These are phyloP conservation scores for Cardamine resedifolia DNA, from an alignment of 345 rosid genomes.

Conservation along the genomic window DNA sequence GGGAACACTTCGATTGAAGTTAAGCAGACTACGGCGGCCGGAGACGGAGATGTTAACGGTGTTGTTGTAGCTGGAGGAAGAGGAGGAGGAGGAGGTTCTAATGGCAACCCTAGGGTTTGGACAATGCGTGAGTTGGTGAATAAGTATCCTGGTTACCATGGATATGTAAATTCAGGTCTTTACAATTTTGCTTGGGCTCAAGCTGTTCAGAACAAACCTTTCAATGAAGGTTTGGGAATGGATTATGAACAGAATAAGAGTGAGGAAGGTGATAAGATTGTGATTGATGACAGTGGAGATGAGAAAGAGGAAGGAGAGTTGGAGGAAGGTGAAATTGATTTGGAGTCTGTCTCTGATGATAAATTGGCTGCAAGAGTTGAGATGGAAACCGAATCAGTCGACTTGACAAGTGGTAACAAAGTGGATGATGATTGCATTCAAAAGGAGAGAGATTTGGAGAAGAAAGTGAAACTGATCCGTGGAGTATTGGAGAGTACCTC, in stretches of 20 bases:
- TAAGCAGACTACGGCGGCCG: conserved; percentile 11
- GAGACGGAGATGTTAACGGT: conserved; percentile 18
- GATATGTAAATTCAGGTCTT: conserved; percentile 57
- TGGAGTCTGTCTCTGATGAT: conserved; percentile 48
- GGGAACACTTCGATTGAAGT: conserved; percentile 34
- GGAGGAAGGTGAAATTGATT: conserved; percentile 98
- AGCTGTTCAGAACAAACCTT: conserved; percentile 89
- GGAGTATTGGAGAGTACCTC: conserved; percentile 61
- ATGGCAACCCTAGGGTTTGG: conserved; percentile 67
- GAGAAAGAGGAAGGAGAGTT: conserved; percentile 95
- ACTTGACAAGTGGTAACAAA: background rate
- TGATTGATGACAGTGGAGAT: conserved; percentile 62
- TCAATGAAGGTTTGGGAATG: conserved; percentile 52
- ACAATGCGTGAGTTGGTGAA: conserved; percentile 66
- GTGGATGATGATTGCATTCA: conserved; percentile 27
- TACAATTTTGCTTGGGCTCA: conserved; percentile 93
- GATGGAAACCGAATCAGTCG: conserved; percentile 17
- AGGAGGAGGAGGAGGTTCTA: conserved; percentile 25
- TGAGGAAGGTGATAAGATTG: conserved; percentile 35
- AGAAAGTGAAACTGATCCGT: conserved; percentile 45
- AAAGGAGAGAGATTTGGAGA: conserved; percentile 47
- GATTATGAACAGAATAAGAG: conserved; percentile 44
- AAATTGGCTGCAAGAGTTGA: conserved; percentile 7
- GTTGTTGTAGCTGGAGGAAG: conserved; percentile 24
- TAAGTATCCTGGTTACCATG: conserved; percentile 54